A percentile compares a stretch with the other conserved stretches of the same genome.
phyloP scores from a whole-genome alignment of 805 yeast genomes.

The Candida odintsovae region DNA sequence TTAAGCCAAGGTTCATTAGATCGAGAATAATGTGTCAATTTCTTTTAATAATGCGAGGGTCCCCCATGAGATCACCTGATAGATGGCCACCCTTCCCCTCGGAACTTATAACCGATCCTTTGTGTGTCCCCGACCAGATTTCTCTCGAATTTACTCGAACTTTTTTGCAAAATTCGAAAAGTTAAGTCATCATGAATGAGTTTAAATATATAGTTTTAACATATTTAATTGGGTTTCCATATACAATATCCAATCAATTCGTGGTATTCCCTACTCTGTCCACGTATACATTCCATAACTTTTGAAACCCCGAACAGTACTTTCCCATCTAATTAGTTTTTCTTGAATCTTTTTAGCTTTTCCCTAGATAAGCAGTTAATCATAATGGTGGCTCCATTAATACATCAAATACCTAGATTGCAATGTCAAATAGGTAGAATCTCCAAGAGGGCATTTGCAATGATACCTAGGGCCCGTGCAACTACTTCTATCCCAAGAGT shows the following conservation, averaged over 20 bases:
- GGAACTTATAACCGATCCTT: not conserved
- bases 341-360: not conserved
- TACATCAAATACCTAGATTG: not conserved
- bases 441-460: not conserved
- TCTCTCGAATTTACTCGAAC: not conserved
- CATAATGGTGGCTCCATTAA: not conserved
- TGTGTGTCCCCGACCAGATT: not conserved
- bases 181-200: not conserved
- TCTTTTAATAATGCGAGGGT: too few relatives aligned
- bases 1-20: too few relatives aligned
- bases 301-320: too few relatives aligned
- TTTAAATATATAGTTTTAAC: not conserved
- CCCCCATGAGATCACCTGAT: not conserved
- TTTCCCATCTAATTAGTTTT: too few relatives aligned
- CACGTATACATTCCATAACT: too few relatives aligned
- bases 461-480: not conserved
- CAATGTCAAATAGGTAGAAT: not conserved
- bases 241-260: not conserved
- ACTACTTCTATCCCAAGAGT: not conserved
- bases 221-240: not conserved
- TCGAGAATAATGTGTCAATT: too few relatives aligned
- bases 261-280: too few relatives aligned
- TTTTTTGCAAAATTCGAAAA: not conserved
- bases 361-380: not conserved
- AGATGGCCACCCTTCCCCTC: too few relatives aligned